Base-by-base conservation (phyloP, 2,329 filamentous ascomycete genomes). In the Parascedosporium putredinis region DNA sequence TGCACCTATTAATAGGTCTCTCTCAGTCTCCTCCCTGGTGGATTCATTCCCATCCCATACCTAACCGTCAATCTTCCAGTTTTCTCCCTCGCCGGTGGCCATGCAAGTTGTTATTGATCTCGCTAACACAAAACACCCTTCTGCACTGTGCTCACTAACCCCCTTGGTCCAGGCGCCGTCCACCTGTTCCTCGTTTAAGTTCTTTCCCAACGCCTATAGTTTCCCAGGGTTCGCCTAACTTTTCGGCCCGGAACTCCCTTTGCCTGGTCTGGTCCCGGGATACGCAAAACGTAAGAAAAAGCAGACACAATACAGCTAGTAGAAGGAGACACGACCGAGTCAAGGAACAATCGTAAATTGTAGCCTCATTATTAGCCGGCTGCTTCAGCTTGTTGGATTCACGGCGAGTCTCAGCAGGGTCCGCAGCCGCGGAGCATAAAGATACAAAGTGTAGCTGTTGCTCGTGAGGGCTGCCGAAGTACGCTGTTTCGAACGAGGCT, bases 141-240 rank as follows among this genome's bases (percentile, higher is more conserved):
- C 38, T 20, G 20, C 16, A 10, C 38, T 42, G 10, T 42, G 16
- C 8, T 9, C 20, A 22, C 38, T 47, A 23, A n/a, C n/a, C n/a
- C n/a, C n/a, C n/a, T n/a, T n/a, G n/a, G n/a, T n/a, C n/a, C n/a
- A n/a, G n/a, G n/a, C n/a, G n/a, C n/a, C n/a, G n/a, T n/a, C n/a
- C n/a, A n/a, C n/a, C n/a, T n/a, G n/a, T n/a, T n/a, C n/a, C n/a
- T n/a, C n/a, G n/a, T n/a, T n/a, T n/a, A n/a, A n/a, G n/a, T n/a
- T n/a, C n/a, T 36, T 24, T 45, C 43, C 23, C 43, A 27, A 40
- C 31, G 45, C 49, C 36, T 23, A 43, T 36, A 47, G 49, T 18
- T 52, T 44, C 38, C 50, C 50, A 29, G 50, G 25, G 27, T 45
- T 45, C 50, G 44, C 44, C 18, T 22, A 23, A 27, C n/a, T 27